Percentiles rank a stretch among this genome's conserved stretches.
These are phyloP conservation scores for Thelonectria blattea DNA, from an alignment of 2,329 filamentous ascomycete genomes.

Conservation along the genomic window DNA sequence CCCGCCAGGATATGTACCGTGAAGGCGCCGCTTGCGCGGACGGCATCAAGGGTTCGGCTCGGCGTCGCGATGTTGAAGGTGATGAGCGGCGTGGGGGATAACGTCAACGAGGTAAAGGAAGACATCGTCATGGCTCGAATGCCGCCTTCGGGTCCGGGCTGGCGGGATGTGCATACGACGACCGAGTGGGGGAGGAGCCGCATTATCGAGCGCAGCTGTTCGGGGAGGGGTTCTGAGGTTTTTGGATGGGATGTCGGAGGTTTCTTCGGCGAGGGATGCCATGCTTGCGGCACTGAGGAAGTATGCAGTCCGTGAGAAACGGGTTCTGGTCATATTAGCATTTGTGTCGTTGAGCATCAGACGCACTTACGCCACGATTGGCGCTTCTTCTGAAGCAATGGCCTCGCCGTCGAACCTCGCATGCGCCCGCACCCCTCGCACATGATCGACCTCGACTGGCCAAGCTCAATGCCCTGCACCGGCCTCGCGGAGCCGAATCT, in stretches of 20 bases:
- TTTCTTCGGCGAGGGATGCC: constrained; percentile 40
- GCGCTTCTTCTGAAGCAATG: not conserved
- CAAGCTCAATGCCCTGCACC: not conserved
- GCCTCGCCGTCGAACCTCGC: not conserved
- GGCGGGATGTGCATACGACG: constrained; percentile 60
- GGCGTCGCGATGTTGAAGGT: constrained; percentile 64
- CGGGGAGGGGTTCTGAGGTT: constrained; percentile 44
- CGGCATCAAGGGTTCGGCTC: constrained; percentile 61
- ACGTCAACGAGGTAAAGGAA: constrained; percentile 62
- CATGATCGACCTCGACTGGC: not conserved
- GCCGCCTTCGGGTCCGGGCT: constrained; percentile 37
- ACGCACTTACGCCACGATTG: constrained; percentile 24
- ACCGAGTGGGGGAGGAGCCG: constrained; percentile 60
- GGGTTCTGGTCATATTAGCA: constrained; percentile 26
- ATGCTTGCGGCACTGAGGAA: constrained; percentile 28
- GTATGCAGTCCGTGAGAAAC: constrained; percentile 24
- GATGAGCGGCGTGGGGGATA: constrained; percentile 58
- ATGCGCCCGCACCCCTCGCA: constrained; percentile 1
- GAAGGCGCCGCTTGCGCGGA: constrained; percentile 52
- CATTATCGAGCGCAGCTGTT: constrained; percentile 59
- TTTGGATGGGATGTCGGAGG: constrained; percentile 46
- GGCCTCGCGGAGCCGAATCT: constrained; percentile 27
- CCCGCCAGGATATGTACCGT: constrained; percentile 62
- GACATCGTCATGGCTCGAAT: constrained; percentile 65
- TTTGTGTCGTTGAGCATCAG: not conserved